phyloP scores from a whole-genome alignment of 2,329 filamentous ascomycete genomes.

The Fusarium sp. region DNA sequence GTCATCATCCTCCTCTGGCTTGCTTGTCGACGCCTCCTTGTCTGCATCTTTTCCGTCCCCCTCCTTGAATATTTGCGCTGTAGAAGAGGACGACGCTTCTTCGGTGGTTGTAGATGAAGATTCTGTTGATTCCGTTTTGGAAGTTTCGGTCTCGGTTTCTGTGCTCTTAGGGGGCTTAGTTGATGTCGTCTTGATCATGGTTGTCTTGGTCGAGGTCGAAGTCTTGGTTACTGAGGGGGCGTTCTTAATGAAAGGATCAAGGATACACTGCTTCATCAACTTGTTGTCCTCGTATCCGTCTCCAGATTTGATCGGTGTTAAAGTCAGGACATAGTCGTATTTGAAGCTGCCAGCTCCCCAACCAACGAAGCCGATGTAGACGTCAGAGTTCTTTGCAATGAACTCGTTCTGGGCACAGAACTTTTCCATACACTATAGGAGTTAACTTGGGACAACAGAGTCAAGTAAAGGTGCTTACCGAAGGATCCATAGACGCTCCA shows the following conservation, averaged over 20 bases:
- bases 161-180: neutral
- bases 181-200: neutral
- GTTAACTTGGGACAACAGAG: slow-evolving; percentile 4
- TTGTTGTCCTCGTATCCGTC: slow-evolving; percentile 51
- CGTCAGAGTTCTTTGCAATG: slow-evolving; percentile 59
- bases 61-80: slow-evolving; percentile 24
- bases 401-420: slow-evolving; percentile 61
- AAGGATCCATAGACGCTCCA: slow-evolving; percentile 57
- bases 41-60: neutral
- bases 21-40: neutral
- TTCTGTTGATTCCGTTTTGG: neutral
- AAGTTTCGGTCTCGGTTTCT: slow-evolving; percentile 1
- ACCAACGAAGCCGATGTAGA: slow-evolving; percentile 59
- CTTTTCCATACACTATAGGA: slow-evolving; percentile 52
- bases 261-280: slow-evolving; percentile 57
- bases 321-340: slow-evolving; percentile 54
- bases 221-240: slow-evolving; percentile 11
- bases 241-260: slow-evolving; percentile 50
- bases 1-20: slow-evolving; percentile 1
- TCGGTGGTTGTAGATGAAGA: neutral
- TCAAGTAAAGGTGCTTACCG: slow-evolving; percentile 45
- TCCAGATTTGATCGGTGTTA: slow-evolving; percentile 51
- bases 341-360: slow-evolving; percentile 61
- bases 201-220: neutral
- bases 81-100: slow-evolving; percentile 1